Evolutionary conservation across 2,329 filamentous ascomycete species (phyloP).

Genomic region (Fusarium sp.): DNA sequence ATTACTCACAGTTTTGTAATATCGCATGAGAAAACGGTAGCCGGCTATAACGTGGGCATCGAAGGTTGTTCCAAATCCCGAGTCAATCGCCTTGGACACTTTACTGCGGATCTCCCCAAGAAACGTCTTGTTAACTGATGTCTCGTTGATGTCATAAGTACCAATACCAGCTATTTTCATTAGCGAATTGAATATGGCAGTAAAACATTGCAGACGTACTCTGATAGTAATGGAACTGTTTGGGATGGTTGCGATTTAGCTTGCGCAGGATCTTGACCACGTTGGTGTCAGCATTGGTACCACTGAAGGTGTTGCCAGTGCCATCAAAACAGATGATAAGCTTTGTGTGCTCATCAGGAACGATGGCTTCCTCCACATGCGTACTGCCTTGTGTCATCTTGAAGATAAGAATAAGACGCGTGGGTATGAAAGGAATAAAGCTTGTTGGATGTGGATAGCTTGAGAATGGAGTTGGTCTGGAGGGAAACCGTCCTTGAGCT

Average conservation of each 20-base stretch:
- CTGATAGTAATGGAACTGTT: conserved; percentile 65
- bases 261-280: conserved; percentile 64
- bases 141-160: conserved; percentile 61
- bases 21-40: conserved; percentile 67
- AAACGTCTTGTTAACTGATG: conserved; percentile 54
- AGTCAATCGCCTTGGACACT: conserved; percentile 57
- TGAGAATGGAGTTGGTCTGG: not conserved
- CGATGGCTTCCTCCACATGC: not conserved
- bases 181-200: not conserved
- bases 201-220: conserved; percentile 46
- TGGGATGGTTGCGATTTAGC: conserved; percentile 59
- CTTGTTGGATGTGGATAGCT: rapidly evolving
- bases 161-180: conserved; percentile 59
- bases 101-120: conserved; percentile 53
- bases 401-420: not conserved
- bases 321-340: conserved; percentile 64
- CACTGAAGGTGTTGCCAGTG: conserved; percentile 61
- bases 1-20: conserved; percentile 57
- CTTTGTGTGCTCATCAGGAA: conserved; percentile 41
- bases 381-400: not conserved
- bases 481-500: not conserved
- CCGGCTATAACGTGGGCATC: conserved; percentile 65
- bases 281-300: conserved; percentile 64
- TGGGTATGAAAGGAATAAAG: too few species aligned
- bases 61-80: conserved; percentile 61